Base-by-base conservation (phyloP, 1,139 yeast species). In the Candida frijolesensis region DNA sequence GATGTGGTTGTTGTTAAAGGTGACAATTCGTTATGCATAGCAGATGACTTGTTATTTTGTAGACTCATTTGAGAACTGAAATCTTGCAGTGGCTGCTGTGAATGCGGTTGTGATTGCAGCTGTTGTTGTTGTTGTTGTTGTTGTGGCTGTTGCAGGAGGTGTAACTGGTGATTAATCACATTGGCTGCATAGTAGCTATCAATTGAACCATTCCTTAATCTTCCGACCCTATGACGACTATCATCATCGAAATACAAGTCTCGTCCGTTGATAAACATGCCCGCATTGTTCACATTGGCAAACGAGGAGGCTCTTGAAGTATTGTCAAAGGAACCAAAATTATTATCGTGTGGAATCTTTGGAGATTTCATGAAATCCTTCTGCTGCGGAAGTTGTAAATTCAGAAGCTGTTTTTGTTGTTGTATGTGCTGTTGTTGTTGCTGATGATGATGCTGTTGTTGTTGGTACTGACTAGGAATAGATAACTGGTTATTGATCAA, bases 1-100 rank as follows among this genome's bases (percentile, higher is more conserved):
- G 80, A 75, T 0, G 79, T 75, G 15, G 79, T 74, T 2, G 81
- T 76, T 12, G 80, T 75, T 46, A 76, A 59, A 1, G 81, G 81
- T 16, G 77, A 70, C 44, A 76, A 60, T 25, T 76, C 80, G 44
- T 58, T 56, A 48, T 54, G 44, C 42, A 58, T 49, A 8, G 45
- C 25, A 11, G 42, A 22, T 16, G 42, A 38, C 29, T 49, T 52
- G 19, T 42, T 48, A 14, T 38, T 38, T 34, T 45, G 49, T 30
- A 50, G 38, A 32, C 43, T 46, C 30, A 42, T 41, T 27, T 43
- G 45, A 29, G 45, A 42, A 16, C 45, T 49, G 15, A 34, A 46
- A 16, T 51, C 53, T 18, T 47, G 51, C 32, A 45, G 51, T 25
- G 39, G 30, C 7, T 38, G 42, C 18, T 38, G 42, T 11, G 42